These are phyloP conservation scores for Daldinia childiae DNA, from an alignment of 495 filamentous ascomycete species.

Conservation along the genomic window DNA sequence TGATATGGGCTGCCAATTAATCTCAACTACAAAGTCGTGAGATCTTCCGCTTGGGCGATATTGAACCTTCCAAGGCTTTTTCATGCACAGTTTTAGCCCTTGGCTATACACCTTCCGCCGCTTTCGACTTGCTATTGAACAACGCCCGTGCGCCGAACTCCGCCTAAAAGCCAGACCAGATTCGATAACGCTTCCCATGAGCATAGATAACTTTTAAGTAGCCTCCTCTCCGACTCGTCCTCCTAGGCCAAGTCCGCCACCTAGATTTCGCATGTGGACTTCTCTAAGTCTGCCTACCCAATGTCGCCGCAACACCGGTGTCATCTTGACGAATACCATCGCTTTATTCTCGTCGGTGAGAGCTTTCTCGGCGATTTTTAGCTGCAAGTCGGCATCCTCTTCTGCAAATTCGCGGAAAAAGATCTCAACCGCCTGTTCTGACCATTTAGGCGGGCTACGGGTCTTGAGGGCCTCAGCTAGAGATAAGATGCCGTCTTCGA, in stretches of 20 bases:
- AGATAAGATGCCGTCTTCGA: conserved; percentile 46
- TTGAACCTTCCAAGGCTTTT: conserved; percentile 8
- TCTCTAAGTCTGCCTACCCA: conserved; percentile 59
- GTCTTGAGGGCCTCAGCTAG: conserved; percentile 51
- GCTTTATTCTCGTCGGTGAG: conserved; percentile 63
- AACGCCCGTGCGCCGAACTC: conserved; percentile 27
- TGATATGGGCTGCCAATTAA: neutral
- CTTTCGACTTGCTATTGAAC: conserved; percentile 2
- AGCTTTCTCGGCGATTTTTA: conserved; percentile 62
- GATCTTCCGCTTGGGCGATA: neutral
- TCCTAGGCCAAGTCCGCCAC: conserved; percentile 38
- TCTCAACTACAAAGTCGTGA: conserved; percentile 10
- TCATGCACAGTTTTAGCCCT: conserved; percentile 5
- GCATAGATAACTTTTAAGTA: conserved; percentile 19
- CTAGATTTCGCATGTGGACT: conserved; percentile 54
- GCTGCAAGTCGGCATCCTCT: conserved; percentile 60
- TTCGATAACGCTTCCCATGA: neutral
- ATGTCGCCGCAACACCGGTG: conserved; percentile 52
- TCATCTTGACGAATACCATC: conserved; percentile 65
- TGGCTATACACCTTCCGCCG: conserved; percentile 3
- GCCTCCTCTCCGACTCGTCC: conserved; percentile 46
- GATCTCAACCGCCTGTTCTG: conserved; percentile 60
- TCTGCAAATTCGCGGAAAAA: conserved; percentile 60
- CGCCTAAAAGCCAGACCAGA: neutral
- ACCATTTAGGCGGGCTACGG: conserved; percentile 47